These are phyloP conservation scores for Fistulina hepatica DNA, from an alignment of 1,284 basidiomycete species.

Conservation along the genomic window DNA sequence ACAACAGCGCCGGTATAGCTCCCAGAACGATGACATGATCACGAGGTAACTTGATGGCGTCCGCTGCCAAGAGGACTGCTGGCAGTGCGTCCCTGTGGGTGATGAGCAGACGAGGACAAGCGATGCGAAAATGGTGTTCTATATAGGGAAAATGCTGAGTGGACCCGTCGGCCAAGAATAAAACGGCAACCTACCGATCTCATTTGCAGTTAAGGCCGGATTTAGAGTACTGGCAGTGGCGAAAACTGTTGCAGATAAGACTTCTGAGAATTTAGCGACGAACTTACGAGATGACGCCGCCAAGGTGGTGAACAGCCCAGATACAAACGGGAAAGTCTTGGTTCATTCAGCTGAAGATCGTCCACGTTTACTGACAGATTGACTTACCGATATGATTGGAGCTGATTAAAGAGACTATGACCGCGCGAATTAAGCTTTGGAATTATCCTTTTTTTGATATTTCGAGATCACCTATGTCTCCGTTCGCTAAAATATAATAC, in stretches of 20 bases:
- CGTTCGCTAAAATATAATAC: conserved; percentile 11
- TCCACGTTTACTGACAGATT: too few relatives aligned
- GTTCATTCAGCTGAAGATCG: conserved; percentile 3
- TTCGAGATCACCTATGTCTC: conserved; percentile 13
- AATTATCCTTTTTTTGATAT: neutral
- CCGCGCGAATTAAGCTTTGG: neutral
- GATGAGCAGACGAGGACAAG: conserved; percentile 14
- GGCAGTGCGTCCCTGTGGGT: conserved; percentile 13
- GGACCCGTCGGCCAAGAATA: neutral
- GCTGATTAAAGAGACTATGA: conserved; percentile 16
- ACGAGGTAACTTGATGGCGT: conserved; percentile 9
- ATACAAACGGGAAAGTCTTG: conserved; percentile 16
- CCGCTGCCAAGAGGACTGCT: conserved; percentile 12
- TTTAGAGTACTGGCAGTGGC: conserved; percentile 13
- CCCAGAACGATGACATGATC: conserved; percentile 13
- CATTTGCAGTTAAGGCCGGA: conserved; percentile 15
- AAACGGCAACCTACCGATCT: conserved; percentile 12
- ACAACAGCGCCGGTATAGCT: too few relatives aligned
- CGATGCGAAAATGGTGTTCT: conserved; percentile 16
- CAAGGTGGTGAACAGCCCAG: conserved; percentile 18
- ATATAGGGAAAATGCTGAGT: conserved; percentile 1
- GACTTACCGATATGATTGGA: conserved; percentile 17
- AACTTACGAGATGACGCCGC: conserved; percentile 17
- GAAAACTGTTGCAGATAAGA: neutral
- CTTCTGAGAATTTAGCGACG: conserved; percentile 1